Evolutionary conservation across 257 asterid species (phyloP), one percentile per base, ranked within the genome.

Genomic region (Solanum dulcamara): DNA sequence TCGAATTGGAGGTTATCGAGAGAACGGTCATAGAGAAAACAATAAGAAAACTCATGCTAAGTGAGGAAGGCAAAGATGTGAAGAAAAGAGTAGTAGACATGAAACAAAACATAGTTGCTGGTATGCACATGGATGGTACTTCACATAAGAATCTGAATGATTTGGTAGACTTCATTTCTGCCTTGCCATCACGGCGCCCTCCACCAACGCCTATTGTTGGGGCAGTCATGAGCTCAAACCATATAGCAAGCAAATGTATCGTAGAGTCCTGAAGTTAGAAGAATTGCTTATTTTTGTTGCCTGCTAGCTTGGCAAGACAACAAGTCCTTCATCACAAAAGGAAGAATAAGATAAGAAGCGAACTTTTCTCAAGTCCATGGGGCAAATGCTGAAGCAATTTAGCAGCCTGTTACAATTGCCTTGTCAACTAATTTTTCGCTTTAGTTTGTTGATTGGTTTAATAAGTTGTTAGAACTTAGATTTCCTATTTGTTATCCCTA

Each of bases 91-190:
- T 67, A 38, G 48, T 75, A 10, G 89, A 85, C 53, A 77, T 86
- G 81, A 89, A 90, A 55, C 40, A 62, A 6, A 90, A 88, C n/a
- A 89, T 86, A 1, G 9, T 26, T 32, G 74, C 48, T 35, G 17
- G 82, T 86, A 86, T 86, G 85, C 35, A 67, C 28, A 75, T 75
- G 37, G 33, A 86, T 80, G 93, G 94, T 10, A 70, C 84, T 44
- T 88, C 93, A 3, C 33, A 77, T 35, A 72, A 55, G 22, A 84
- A 87, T 44, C 83, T 92, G 13, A 84, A 86, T 37, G 28, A 60
- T 2, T 86, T 89, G 81, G 92, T 81, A 32, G 81, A 91, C 81
- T 90, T 88, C 60, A 88, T 90, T 32, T 62, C 87, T 32, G 26
- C 80, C 8, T 42, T 85, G 30, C 57, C 44, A 10, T 44, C 35